Evolutionary conservation across 1,139 yeast species (phyloP), one percentile per base, ranked within the genome.

Genomic region (Meyerozyma athensensis): DNA sequence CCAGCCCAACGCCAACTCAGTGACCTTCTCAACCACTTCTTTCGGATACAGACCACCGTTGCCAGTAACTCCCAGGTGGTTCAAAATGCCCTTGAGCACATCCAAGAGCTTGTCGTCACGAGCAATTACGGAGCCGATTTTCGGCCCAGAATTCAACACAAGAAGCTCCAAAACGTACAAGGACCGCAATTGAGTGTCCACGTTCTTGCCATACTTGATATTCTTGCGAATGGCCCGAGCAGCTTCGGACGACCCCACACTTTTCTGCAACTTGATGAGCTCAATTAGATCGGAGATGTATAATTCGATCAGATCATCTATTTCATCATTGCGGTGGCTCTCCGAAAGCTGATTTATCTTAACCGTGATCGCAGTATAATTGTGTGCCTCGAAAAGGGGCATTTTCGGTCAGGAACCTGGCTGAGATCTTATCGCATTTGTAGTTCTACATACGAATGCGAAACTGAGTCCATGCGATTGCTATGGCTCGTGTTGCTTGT

Each of bases 21-120:
- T 44, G 5, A 48, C 53, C 16, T 56, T 45, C 13, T 44, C 45
- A 17, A 45, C 39, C 26, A 52, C 53, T 26, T 26, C 37, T 7
- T 39, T 39, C 9, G 46, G 44, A 21, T 50, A 51, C 4, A 39
- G 44, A 5, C 43, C 38, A 2, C 50, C 50, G 14, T 41, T 38
- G 4, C 53, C 52, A 6, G 46, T 24, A 4, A 33, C 28, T 26
- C 37, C 42, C 34, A 44, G 44, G 0, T 73, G 74, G 24, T 43
- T 50, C 12, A 68, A 46, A 34, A 81, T 68, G 7, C 74, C 67
- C 33, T 74, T 72, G 46, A 89, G 66, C 26, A 89, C 74, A 34
- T 84, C 90, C 34, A 82, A 59, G 33, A 90, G 65, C 56, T 79
- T 81, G 34, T 76, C 77, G 57, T 90, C 97, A 42, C 79, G 72